Evolutionary conservation across 768 basidiomycete genomes (phyloP).

Genomic region (Gloeopeniophorella convolvens): DNA sequence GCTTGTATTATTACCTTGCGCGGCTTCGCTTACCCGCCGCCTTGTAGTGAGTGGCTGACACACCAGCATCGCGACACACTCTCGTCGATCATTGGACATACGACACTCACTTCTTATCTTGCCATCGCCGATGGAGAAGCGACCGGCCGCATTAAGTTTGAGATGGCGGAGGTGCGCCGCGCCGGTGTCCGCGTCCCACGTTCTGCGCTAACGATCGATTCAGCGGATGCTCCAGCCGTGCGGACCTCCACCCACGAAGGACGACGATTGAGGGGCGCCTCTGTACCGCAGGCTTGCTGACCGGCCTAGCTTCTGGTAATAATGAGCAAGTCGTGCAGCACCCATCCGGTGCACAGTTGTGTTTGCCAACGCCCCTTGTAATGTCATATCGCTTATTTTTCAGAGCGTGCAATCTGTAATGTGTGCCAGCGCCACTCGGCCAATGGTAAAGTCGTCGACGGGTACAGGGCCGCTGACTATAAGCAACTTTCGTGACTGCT

Average conservation of each 20-base stretch:
- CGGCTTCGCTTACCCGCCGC: conserved; percentile 15
- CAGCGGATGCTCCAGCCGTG: conserved; percentile 52
- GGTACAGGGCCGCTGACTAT: no score
- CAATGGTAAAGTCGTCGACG: no score
- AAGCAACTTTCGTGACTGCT: no score
- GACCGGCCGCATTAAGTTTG: conserved; percentile 83
- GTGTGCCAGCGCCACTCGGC: no score
- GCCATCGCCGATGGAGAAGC: conserved; percentile 93
- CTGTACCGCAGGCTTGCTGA: no score
- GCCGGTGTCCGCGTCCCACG: background rate
- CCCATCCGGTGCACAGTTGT: no score
- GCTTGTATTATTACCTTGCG: conserved; percentile 25
- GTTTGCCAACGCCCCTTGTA: no score
- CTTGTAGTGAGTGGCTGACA: conserved; percentile 86
- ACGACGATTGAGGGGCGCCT: conserved; percentile 54
- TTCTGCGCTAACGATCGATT: background rate
- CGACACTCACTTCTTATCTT: conserved; percentile 77
- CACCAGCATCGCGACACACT: conserved; percentile 97
- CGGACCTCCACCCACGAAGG: conserved; percentile 56
- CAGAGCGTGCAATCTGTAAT: no score
- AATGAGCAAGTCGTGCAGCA: no score
- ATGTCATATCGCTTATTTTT: no score
- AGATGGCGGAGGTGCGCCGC: conserved; percentile 85
- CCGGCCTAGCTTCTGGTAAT: no score
- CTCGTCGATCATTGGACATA: conserved; percentile 87